A percentile compares a stretch with the other conserved stretches of the same genome.
Conservation (phyloP, 1,139 yeast species). For the Protomyces inundatus region DNA sequence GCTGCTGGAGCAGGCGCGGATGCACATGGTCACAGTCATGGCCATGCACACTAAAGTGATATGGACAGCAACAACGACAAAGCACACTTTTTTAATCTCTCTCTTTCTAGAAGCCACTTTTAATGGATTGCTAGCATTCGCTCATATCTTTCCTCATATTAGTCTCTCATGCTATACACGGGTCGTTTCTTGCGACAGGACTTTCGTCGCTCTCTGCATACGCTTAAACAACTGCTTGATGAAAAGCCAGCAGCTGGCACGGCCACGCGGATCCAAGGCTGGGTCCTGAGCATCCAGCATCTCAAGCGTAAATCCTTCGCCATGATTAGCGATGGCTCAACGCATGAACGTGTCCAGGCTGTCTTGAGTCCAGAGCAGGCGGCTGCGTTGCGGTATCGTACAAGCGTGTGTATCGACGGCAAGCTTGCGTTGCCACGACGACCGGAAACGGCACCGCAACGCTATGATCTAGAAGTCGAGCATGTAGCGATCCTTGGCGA, state of each 20-base stretch:
- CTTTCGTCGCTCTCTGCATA: background rate
- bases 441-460: slow-evolving; percentile 18
- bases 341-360: slow-evolving; percentile 52
- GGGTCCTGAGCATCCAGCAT: slow-evolving; percentile 65
- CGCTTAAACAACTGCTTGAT: background rate
- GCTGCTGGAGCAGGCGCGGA: background rate
- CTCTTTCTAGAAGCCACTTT: no score
- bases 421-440: slow-evolving; percentile 33
- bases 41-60: background rate
- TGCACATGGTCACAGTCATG: slow-evolving; percentile 4
- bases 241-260: background rate
- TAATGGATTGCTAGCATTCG: no score
- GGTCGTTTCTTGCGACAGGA: no score
- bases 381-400: slow-evolving; percentile 42
- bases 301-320: slow-evolving; percentile 75
- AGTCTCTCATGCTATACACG: no score
- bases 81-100: no score
- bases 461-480: slow-evolving; percentile 27
- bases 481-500: slow-evolving; percentile 43
- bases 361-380: slow-evolving; percentile 42
- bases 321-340: slow-evolving; percentile 74
- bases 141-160: no score
- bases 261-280: slow-evolving; percentile 46
- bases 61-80: no score
- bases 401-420: slow-evolving; percentile 47